Evolutionary conservation across 2,329 filamentous ascomycete genomes (phyloP).

Genomic region (Aspergillus alliaceus): DNA sequence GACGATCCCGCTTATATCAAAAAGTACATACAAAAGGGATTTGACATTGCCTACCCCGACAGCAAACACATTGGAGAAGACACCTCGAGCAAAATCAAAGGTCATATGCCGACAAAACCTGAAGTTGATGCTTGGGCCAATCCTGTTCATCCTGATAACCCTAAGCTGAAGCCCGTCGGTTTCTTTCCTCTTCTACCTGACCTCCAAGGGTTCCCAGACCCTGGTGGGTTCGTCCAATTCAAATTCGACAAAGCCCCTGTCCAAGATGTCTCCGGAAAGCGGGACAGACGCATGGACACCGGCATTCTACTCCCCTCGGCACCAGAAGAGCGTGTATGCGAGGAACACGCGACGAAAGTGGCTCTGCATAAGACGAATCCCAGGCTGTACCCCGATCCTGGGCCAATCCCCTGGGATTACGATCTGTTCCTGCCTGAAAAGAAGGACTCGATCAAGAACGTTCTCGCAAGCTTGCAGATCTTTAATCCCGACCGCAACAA

Average conservation of each 20-base stretch:
- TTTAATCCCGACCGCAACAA: conserved; percentile 55
- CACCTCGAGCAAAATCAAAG: conserved; percentile 52
- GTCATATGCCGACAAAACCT: conserved; percentile 53
- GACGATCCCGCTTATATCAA: conserved; percentile 63
- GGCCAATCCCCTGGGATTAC: conserved; percentile 58
- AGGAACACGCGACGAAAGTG: conserved; percentile 50
- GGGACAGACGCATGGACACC: conserved; percentile 61
- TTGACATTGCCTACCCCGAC: conserved; percentile 63
- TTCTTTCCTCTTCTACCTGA: conserved; percentile 63
- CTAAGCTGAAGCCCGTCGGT: conserved; percentile 57
- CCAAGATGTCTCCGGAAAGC: conserved; percentile 45
- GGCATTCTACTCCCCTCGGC: conserved; percentile 56
- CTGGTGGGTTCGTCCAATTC: conserved; percentile 59
- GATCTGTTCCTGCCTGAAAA: conserved; percentile 59
- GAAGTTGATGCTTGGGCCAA: conserved; percentile 61
- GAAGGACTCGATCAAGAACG: conserved; percentile 46
- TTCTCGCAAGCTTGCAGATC: conserved; percentile 58
- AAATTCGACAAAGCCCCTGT: conserved; percentile 64
- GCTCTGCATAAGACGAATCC: conserved; percentile 52
- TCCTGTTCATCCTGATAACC: conserved; percentile 60
- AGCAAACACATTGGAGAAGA: conserved; percentile 61
- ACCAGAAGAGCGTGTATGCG: conserved; percentile 48
- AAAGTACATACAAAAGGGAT: conserved; percentile 62
- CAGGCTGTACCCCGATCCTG: conserved; percentile 50
- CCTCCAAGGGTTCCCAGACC: conserved; percentile 59